These are phyloP conservation scores for Penicillium hesseltinei DNA, from an alignment of 2,329 filamentous ascomycete species.

Conservation along the genomic window DNA sequence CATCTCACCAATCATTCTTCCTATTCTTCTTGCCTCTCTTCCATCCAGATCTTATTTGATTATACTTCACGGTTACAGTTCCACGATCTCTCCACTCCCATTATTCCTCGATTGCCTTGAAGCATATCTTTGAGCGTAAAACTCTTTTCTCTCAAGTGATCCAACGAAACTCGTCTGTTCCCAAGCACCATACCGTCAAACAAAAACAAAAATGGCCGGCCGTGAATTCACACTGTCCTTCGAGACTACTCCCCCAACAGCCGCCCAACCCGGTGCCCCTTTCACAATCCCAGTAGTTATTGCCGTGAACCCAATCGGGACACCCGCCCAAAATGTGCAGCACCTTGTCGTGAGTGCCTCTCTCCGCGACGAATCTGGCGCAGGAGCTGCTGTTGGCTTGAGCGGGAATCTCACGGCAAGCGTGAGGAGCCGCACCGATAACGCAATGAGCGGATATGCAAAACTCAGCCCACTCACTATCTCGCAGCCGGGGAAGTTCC, in stretches of 20 bases:
- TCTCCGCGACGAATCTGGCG: conserved; percentile 29
- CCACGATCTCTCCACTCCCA: not conserved
- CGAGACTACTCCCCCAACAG: conserved; percentile 29
- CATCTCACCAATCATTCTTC: not conserved
- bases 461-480: conserved; percentile 30
- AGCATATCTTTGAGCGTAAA: not conserved
- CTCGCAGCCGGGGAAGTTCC: conserved; percentile 30
- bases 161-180: not conserved
- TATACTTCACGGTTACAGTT: conserved; percentile 10
- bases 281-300: conserved; percentile 35
- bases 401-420: conserved; percentile 32
- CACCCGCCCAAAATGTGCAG: conserved; percentile 23
- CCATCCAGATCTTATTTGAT: not conserved
- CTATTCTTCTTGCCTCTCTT: not conserved
- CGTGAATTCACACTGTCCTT: conserved; percentile 33
- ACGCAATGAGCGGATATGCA: conserved; percentile 32
- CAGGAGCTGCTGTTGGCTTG: conserved; percentile 21
- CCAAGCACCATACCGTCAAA: not conserved
- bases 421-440: conserved; percentile 32
- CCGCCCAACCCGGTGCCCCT: conserved; percentile 25
- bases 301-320: conserved; percentile 30
- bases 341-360: conserved; percentile 31
- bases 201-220: conserved; percentile 14
- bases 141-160: not conserved
- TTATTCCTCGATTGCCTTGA: conserved; percentile 6